These are phyloP conservation scores for Termitomyces sp. DNA, from an alignment of 768 basidiomycete species.

Conservation along the genomic window DNA sequence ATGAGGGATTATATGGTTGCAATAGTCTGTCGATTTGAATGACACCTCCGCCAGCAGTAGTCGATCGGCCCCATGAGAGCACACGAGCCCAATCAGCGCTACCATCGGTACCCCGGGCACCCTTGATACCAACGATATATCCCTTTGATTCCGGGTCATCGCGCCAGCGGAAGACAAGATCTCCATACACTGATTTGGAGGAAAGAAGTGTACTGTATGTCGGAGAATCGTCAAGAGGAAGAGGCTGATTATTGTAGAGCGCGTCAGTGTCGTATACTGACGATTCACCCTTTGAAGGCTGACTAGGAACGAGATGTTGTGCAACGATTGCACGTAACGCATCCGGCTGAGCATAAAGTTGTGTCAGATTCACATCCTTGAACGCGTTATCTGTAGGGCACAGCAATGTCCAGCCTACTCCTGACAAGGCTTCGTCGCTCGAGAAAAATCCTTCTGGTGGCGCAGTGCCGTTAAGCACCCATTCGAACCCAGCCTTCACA, in stretches of 20 bases:
- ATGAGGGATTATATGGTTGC: constrained; percentile 79
- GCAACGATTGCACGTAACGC: constrained; percentile 54
- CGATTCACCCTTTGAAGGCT: constrained; percentile 16
- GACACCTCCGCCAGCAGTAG: constrained; percentile 72
- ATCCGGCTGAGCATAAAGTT: constrained; percentile 52
- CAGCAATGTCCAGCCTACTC: constrained; percentile 77
- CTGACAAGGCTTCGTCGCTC: constrained; percentile 43
- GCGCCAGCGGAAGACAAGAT: constrained; percentile 66
- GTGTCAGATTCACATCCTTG: constrained; percentile 77
- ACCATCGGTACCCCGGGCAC: constrained; percentile 60
- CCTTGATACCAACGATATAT: constrained; percentile 68
- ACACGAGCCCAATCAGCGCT: constrained; percentile 60
- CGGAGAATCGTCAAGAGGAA: constrained; percentile 63
- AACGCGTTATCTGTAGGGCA: constrained; percentile 93
- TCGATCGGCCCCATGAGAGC: constrained; percentile 71
- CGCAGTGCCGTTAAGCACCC: constrained; percentile 82
- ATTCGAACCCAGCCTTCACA: constrained; percentile 79
- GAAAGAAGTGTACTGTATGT: constrained; percentile 80
- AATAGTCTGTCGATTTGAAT: constrained; percentile 82
- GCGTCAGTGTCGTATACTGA: constrained; percentile 23
- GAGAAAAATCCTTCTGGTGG: constrained; percentile 69
- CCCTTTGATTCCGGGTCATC: constrained; percentile 40
- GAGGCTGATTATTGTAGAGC: constrained; percentile 64
- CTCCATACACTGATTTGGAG: constrained; percentile 60
- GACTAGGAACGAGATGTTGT: constrained; percentile 69